These are phyloP conservation scores for Lasiosphaeris hirsuta DNA, from an alignment of 495 filamentous ascomycete genomes.

Conservation along the genomic window DNA sequence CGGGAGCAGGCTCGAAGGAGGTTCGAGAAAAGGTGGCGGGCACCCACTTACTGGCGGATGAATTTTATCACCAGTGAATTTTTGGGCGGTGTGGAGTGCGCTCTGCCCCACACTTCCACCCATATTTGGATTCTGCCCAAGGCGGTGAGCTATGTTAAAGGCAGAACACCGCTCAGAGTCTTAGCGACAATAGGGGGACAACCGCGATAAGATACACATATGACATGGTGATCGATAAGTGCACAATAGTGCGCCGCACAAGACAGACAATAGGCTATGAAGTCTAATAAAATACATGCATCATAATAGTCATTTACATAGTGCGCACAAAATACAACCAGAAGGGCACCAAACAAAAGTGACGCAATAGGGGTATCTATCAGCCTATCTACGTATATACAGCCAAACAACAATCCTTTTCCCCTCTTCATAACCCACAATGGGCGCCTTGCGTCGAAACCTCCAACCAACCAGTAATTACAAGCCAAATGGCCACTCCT, in stretches of 20 bases:
- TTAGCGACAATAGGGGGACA: too few species aligned
- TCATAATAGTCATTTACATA: too few species aligned
- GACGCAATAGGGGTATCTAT: not conserved
- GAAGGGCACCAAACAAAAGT: not conserved
- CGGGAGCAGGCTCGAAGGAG: constrained; percentile 15
- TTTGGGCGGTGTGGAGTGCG: constrained; percentile 33
- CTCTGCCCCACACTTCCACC: constrained; percentile 13
- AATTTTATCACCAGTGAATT: constrained; percentile 36
- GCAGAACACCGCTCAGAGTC: not conserved
- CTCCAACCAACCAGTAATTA: not conserved
- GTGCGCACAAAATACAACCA: not conserved
- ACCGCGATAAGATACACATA: too few species aligned
- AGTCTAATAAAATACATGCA: too few species aligned
- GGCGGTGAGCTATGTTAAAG: constrained; percentile 22
- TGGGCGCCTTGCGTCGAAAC: not conserved
- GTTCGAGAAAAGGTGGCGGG: constrained; percentile 24
- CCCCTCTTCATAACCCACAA: not conserved
- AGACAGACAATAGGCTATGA: too few species aligned
- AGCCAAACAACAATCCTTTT: constrained; percentile 1
- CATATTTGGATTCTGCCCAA: constrained; percentile 22
- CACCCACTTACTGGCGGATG: constrained; percentile 14
- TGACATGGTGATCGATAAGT: too few species aligned
- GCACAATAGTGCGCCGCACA: too few species aligned
- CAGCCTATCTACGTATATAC: not conserved
- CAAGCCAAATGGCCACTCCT: not conserved